These are phyloP conservation scores for Fusarium compactum DNA, from an alignment of 2,329 filamentous ascomycete genomes.

Conservation along the genomic window DNA sequence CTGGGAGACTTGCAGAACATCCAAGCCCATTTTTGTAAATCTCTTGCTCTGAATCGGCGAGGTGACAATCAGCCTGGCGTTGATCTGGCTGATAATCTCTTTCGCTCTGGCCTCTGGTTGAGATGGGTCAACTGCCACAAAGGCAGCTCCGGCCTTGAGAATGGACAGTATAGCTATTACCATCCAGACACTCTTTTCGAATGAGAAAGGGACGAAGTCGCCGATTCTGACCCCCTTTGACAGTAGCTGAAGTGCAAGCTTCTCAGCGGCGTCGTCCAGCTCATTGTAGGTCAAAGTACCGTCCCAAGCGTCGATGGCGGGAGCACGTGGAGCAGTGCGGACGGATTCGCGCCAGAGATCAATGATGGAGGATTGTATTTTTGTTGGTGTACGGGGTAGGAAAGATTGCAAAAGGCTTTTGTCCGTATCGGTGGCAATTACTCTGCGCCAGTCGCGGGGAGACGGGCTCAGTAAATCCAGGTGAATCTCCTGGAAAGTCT, in stretches of 20 bases:
- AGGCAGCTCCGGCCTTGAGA: conserved; percentile 1
- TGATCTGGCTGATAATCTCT: background rate
- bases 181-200: conserved; percentile 4
- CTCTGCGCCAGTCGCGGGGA: background rate
- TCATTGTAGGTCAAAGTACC: conserved; percentile 1
- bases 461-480: background rate
- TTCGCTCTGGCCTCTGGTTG: background rate
- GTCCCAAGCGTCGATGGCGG: background rate
- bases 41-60: background rate
- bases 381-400: background rate
- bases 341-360: conserved; percentile 2
- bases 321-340: background rate
- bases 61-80: background rate
- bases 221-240: background rate
- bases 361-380: background rate
- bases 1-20: background rate
- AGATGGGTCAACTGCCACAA: conserved; percentile 1
- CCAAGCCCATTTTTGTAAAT: background rate
- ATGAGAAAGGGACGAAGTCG: background rate
- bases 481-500: background rate
- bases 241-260: background rate
- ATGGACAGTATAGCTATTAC: background rate
- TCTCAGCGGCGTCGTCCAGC: background rate
- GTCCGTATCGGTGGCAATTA: background rate
- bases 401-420: background rate